Evolutionary conservation across 2,329 filamentous ascomycete species (phyloP).

Genomic region (Claviceps sp.): DNA sequence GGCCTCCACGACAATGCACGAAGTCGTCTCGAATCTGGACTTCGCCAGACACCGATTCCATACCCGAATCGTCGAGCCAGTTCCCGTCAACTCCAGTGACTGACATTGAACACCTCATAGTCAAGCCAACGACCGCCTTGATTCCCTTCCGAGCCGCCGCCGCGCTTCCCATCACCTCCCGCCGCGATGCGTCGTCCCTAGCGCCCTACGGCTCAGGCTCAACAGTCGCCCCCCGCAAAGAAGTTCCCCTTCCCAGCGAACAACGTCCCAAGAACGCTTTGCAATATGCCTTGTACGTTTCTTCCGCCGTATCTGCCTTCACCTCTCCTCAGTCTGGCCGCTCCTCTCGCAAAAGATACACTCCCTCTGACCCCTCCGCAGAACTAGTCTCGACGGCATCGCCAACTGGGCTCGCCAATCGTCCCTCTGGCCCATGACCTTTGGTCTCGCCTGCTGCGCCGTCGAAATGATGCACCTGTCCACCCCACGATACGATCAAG

Average conservation of each 20-base stretch:
- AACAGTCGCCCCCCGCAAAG: conserved; percentile 45
- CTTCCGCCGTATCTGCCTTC: neutral
- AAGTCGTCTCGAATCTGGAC: neutral
- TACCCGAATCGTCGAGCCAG: no score
- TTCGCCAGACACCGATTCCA: no score
- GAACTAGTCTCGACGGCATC: conserved; percentile 65
- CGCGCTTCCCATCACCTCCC: conserved; percentile 46
- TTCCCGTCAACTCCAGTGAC: neutral
- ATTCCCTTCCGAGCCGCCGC: conserved; percentile 50
- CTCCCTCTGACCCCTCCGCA: conserved; percentile 19
- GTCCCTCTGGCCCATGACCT: conserved; percentile 81
- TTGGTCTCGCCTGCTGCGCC: conserved; percentile 79
- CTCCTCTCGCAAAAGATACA: no score
- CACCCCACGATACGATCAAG: conserved; percentile 78
- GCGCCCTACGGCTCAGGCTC: conserved; percentile 39
- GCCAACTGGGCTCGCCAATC: conserved; percentile 76
- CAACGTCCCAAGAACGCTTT: conserved; percentile 66
- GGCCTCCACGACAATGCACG: neutral
- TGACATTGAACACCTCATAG: conserved; percentile 24
- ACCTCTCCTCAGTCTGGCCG: neutral
- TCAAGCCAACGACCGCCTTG: conserved; percentile 50
- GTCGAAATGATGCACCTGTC: conserved; percentile 90
- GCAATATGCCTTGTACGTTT: conserved; percentile 73
- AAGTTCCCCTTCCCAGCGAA: conserved; percentile 67
- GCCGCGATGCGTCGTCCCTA: conserved; percentile 47